Evolutionary conservation across 352 stramenopile species (phyloP).

Genomic region (Pythium aphanidermatum): DNA sequence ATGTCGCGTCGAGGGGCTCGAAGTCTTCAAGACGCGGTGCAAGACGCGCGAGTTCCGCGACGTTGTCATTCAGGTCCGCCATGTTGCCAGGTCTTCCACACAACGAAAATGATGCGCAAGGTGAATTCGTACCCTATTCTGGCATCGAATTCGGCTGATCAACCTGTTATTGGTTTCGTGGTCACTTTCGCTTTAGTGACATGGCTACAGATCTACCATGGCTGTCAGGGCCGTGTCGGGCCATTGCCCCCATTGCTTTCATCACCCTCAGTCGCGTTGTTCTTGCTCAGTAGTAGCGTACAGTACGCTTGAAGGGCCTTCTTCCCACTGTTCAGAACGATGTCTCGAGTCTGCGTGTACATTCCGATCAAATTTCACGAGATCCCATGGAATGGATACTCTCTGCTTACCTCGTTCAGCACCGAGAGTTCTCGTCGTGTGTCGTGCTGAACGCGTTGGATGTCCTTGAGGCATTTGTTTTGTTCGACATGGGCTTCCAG

Average conservation of each 20-base stretch:
- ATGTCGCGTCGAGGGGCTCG: conserved; percentile 40
- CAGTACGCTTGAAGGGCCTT: conserved; percentile 69
- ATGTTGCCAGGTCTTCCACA: background rate
- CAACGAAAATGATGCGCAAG: no score
- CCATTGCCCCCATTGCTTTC: conserved; percentile 9
- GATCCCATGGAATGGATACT: background rate
- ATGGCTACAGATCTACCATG: no score
- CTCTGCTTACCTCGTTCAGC: conserved; percentile 39
- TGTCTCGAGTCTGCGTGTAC: conserved; percentile 36
- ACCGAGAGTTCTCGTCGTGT: conserved; percentile 49
- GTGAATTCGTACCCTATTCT: no score
- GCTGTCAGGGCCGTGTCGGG: no score
- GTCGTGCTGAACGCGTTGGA: conserved; percentile 53
- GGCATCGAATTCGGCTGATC: no score
- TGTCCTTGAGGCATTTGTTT: conserved; percentile 46
- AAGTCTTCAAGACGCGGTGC: conserved; percentile 54
- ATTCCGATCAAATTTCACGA: background rate
- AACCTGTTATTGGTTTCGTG: no score
- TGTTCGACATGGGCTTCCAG: conserved; percentile 41
- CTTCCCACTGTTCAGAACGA: conserved; percentile 67
- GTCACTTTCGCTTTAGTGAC: conserved; percentile 6
- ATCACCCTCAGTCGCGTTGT: conserved; percentile 27
- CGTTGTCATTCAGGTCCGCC: conserved; percentile 27
- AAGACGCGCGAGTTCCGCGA: conserved; percentile 47
- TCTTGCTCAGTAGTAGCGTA: conserved; percentile 54